Percentiles rank a stretch among this genome's conserved stretches.
Evolutionary conservation across 768 basidiomycete genomes (phyloP).

Genomic region (Chalciporus piperatus): DNA sequence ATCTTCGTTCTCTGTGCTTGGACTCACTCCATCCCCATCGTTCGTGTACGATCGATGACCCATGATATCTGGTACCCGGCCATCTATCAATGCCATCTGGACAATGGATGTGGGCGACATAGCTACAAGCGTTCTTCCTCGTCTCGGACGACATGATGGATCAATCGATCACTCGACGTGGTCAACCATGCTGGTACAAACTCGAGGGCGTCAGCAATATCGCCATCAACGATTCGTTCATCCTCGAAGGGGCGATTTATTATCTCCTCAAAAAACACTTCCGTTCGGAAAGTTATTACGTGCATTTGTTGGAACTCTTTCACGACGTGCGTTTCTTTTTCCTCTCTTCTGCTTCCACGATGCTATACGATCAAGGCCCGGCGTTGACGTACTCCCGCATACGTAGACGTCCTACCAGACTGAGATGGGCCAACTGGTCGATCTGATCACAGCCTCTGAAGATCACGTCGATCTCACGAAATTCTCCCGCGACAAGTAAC

Average conservation of each 20-base stretch:
- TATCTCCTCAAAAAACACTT: constrained; percentile 86
- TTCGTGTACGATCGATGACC: no score
- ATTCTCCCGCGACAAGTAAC: constrained; percentile 78
- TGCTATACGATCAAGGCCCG: background rate
- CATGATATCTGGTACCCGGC: no score
- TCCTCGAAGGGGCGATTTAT: constrained; percentile 95
- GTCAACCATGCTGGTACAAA: constrained; percentile 94
- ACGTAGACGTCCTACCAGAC: constrained; percentile 74
- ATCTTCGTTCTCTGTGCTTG: background rate
- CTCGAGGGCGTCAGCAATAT: constrained; percentile 61
- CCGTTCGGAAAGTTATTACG: constrained; percentile 75
- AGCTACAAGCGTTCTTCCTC: constrained; percentile 98
- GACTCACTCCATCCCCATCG: no score
- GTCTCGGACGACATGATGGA: constrained; percentile 99
- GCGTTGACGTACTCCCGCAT: background rate
- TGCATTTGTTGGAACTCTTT: constrained; percentile 88
- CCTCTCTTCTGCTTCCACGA: no score
- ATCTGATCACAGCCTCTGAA: constrained; percentile 94
- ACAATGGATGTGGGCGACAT: no score
- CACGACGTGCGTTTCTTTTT: constrained; percentile 58
- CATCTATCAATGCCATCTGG: no score
- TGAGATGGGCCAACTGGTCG: constrained; percentile 94
- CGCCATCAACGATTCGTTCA: constrained; percentile 95
- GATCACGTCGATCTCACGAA: constrained; percentile 80
- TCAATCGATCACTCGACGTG: constrained; percentile 84